Evolutionary conservation across 2,329 filamentous ascomycete genomes (phyloP), one percentile per base, ranked within the genome.

Genomic region (Epichloe uncinata): DNA sequence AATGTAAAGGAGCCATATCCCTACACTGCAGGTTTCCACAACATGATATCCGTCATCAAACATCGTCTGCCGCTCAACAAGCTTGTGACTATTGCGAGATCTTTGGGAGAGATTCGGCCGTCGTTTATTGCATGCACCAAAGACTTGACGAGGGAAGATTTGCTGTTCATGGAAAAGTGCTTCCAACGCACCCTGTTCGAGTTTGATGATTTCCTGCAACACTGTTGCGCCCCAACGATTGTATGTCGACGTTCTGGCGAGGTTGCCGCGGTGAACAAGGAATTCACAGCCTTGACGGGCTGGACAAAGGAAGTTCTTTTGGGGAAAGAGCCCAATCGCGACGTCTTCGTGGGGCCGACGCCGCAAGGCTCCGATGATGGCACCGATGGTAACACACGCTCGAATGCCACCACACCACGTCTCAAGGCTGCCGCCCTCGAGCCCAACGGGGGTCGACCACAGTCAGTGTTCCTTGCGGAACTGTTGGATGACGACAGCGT

Each of bases 161-260:
- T 97, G 30, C 82, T 98, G 20, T 96, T 97, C 65, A 95, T 95
- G 85, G 93, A 98, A 66, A 95, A 95, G 68, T 94, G 87, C 60
- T 88, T 97, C 62, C 93, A 98, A 66, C 81, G 93, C 37, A 94
- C 88, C 0, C 73, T 97, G 11, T 88, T 89, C 61, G 89, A 95
- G 63, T 94, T 95, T 60, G 88, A 97, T 62, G 88, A 95, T 56
- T 93, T 94, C 57, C 85, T 96, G 71, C 82, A 87, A 51, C 82
- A 88, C 55, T 88, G 85, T 53, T 88, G 88, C 38, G 94, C 89
- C 4, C 93, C 93, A 0, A 95, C 90, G 0, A 81, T 98, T 51
- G 87, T 97, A 26, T 94, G 88, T 61, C 82, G 93, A 45, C 81
- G 93, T 45, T 95, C 90, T 0, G 93, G 93, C 47, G 93, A 97